Percentiles rank a stretch among this genome's conserved stretches.
phyloP scores from a whole-genome alignment of 75 land plant species.

The Larix kaempferi region DNA sequence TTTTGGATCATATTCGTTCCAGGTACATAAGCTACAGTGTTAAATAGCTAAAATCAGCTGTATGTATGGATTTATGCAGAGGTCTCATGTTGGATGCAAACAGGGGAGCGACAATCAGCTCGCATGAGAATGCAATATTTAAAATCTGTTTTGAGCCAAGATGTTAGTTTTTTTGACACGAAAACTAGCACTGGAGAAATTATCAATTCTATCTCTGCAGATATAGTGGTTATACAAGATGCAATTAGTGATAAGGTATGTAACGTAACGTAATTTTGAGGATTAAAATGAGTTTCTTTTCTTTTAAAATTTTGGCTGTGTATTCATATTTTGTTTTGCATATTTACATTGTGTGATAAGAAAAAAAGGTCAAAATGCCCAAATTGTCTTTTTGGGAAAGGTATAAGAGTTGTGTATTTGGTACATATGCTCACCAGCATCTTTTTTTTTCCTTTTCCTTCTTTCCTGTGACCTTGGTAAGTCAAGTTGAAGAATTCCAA shows the following conservation, averaged over 20 bases:
- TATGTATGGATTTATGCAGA: conserved; percentile 20
- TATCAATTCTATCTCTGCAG: conserved; percentile 51
- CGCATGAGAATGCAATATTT: conserved; percentile 44
- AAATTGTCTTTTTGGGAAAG: not conserved
- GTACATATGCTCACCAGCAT: not conserved
- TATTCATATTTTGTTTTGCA: not conserved
- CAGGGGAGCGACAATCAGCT: conserved; percentile 58
- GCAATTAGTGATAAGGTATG: conserved; percentile 70
- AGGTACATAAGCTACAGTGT: not conserved
- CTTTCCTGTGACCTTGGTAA: conserved; percentile 3
- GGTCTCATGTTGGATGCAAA: conserved; percentile 60
- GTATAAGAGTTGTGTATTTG: not conserved
- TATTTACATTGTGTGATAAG: not conserved
- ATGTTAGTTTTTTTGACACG: conserved; percentile 64
- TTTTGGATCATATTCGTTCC: too few species aligned
- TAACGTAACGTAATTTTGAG: not conserved
- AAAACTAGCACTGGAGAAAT: conserved; percentile 53
- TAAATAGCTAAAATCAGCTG: not conserved
- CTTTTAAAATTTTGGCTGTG: not conserved
- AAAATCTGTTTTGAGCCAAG: conserved; percentile 43
- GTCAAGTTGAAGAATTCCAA: not conserved
- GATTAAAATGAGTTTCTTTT: not conserved
- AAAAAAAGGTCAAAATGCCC: not conserved
- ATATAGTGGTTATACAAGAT: conserved; percentile 62
- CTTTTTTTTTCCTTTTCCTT: not conserved